Base-by-base conservation (phyloP, 2,329 filamentous ascomycete species). In the Setomelanomma holmii region DNA sequence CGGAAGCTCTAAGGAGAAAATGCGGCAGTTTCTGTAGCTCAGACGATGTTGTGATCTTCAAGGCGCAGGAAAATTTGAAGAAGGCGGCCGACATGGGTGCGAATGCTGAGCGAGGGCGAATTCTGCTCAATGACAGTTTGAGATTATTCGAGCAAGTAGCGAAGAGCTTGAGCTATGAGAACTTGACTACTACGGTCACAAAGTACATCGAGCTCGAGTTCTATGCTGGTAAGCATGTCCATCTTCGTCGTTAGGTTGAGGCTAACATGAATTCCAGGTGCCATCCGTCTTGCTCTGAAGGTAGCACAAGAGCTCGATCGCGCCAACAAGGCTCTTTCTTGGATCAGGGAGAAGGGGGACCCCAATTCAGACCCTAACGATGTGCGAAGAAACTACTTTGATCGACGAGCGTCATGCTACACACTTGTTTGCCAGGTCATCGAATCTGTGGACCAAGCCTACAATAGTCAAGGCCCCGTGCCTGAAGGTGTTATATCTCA, bases 11-110 rank as follows among this genome's bases (percentile, higher is more conserved):
- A 43, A 86, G 95, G 40, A 84, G 95, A 64, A 86, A 93, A 64
- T 99, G 95, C 64, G 96, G 95, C 56, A 97, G 90, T 76, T 99
- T 99, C 82, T 99, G 95, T 75, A 97, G 93, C 67, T 88, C 93
- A 0, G 93, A 99, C 60, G 95, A 99, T 77, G 95, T 98, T 1
- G 87, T 98, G 59, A 93, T 97, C 63, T 99, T 99, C 86, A 98
- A 96, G 76, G 95, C 95, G 0, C 93, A 98, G 72, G 95, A 99
- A 75, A 90, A 93, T 66, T 80, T 98, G 46, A 96, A 96, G 80
- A 86, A 91, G 62, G 93, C 93, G 1, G 87, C 88, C 2, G 93
- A 97, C 72, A 86, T 90, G 41, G 86, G 87, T 8, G 79, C 83
- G 4, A 91, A 92, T 67, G 86, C 86, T 4, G 93, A 93, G 62